Evolutionary conservation across 169 alveolate species (phyloP).

Genomic region (Fabrea salina): DNA sequence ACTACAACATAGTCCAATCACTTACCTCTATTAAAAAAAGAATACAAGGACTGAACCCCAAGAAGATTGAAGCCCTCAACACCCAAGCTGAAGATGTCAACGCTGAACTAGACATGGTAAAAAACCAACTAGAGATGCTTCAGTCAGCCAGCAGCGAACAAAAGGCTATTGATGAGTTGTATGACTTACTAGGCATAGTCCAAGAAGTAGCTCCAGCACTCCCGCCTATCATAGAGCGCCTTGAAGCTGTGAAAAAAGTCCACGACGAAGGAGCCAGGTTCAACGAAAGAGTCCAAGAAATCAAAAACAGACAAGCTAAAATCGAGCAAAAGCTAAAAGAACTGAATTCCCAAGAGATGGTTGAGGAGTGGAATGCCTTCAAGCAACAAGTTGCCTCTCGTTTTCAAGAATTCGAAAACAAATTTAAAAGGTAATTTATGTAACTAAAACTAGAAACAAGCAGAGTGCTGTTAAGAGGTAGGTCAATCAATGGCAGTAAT

Average conservation of each 20-base stretch:
- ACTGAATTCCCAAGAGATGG: not conserved
- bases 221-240: not conserved
- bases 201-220: not conserved
- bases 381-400: not conserved
- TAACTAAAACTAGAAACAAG: not conserved
- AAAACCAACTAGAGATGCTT: not conserved
- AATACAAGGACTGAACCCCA: not conserved
- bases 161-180: slow-evolving; percentile 17
- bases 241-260: slow-evolving; percentile 6
- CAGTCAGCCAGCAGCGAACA: slow-evolving; percentile 15
- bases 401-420: not conserved
- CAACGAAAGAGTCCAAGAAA: slow-evolving; percentile 7
- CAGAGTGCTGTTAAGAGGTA: no score
- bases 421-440: not conserved
- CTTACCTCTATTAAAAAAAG: not conserved
- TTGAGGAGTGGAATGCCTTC: not conserved
- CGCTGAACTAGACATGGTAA: slow-evolving; percentile 17
- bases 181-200: not conserved
- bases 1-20: slow-evolving; percentile 3
- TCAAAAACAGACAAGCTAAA: not conserved
- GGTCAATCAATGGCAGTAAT: no score
- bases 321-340: slow-evolving; percentile 1
- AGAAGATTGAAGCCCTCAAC: not conserved
- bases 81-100: slow-evolving; percentile 17
- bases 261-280: slow-evolving; percentile 27